Conservation (phyloP, 768 basidiomycete genomes). For the Scleroderma bovista region DNA sequence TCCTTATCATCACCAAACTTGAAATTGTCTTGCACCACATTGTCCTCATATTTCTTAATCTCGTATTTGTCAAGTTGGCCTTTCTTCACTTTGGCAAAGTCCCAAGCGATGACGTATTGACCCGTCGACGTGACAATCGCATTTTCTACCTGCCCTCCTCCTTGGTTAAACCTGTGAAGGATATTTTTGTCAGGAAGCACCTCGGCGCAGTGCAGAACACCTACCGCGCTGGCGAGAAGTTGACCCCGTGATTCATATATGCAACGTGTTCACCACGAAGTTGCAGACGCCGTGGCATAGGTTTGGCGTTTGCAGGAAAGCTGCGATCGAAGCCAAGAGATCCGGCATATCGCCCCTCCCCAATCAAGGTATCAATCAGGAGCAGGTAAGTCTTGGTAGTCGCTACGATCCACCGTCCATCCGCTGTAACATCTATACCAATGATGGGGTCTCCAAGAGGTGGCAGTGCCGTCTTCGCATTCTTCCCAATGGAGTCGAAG, state of each 20-base stretch:
- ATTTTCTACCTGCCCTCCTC: conserved; percentile 83
- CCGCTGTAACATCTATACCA: conserved; percentile 90
- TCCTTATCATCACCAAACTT: conserved; percentile 96
- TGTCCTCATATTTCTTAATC: conserved; percentile 93
- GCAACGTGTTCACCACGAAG: conserved; percentile 89
- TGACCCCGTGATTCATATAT: conserved; percentile 84
- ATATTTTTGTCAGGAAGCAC: conserved; percentile 1
- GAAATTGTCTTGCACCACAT: conserved; percentile 96
- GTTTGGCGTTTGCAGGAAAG: conserved; percentile 94
- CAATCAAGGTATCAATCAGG: conserved; percentile 92
- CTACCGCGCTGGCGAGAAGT: conserved; percentile 91
- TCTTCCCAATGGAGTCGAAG: conserved; percentile 96
- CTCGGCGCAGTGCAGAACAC: conserved; percentile 6
- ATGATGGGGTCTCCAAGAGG: conserved; percentile 93
- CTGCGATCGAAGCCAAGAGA: conserved; percentile 86
- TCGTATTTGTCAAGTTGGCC: conserved; percentile 90
- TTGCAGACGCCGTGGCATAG: conserved; percentile 82
- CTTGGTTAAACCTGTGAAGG: conserved; percentile 78
- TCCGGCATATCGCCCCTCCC: conserved; percentile 80
- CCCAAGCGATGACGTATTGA: conserved; percentile 92
- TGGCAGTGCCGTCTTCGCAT: conserved; percentile 95
- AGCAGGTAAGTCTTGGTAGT: conserved; percentile 93
- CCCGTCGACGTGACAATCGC: conserved; percentile 95
- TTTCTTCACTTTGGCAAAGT: conserved; percentile 93
- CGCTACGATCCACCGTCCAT: conserved; percentile 92